Conservation (phyloP, 495 filamentous ascomycete species). For the Aspergillus asperescens region DNA sequence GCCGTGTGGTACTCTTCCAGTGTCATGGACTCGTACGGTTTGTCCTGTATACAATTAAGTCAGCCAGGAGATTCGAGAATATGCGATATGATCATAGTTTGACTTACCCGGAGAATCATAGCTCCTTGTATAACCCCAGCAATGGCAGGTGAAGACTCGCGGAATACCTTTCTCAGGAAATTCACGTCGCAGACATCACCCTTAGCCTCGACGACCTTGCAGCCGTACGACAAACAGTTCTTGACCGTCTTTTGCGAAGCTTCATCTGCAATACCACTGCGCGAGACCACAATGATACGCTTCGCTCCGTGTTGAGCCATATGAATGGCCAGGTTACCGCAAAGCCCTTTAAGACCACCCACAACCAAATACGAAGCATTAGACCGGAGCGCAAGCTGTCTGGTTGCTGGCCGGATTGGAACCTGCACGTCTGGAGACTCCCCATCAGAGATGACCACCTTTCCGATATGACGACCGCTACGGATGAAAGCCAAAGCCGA, state of each 20-base stretch:
- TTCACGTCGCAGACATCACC: no score
- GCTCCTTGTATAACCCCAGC: constrained; percentile 10
- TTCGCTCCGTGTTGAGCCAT: not conserved
- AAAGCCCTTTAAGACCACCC: constrained; percentile 6
- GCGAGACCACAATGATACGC: not conserved
- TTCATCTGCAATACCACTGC: constrained; percentile 9
- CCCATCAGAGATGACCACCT: constrained; percentile 34
- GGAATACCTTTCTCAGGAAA: constrained; percentile 7
- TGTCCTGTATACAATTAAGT: no score
- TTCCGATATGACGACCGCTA: constrained; percentile 39
- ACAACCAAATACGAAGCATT: constrained; percentile 8
- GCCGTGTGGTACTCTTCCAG: constrained; percentile 6
- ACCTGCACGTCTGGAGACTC: not conserved
- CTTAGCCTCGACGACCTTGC: not conserved
- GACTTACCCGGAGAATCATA: constrained; percentile 13
- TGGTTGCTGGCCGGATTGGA: not conserved
- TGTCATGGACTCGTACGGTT: constrained; percentile 2
- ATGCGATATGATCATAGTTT: no score
- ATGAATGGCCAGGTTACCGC: not conserved
- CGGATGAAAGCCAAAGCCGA: constrained; percentile 33
- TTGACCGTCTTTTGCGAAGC: not conserved
- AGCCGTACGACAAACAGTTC: not conserved
- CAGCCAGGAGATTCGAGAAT: no score
- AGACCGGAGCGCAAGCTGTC: not conserved
- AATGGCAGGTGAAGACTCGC: not conserved